Evolutionary conservation across 257 asterid genomes (phyloP).

Genomic region (Solanum infundibuliforme): DNA sequence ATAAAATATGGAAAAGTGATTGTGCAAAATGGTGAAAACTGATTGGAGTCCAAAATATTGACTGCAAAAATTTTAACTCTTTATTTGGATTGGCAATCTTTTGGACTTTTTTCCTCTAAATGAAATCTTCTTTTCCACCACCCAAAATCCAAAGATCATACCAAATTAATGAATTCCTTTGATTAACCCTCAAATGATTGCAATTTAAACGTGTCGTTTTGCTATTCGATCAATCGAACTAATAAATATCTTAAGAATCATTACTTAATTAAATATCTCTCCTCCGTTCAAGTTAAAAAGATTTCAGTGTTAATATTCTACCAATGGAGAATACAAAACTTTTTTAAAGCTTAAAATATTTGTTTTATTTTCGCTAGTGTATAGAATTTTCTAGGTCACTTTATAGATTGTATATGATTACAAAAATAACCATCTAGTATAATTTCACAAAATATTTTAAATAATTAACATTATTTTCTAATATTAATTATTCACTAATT

Average conservation of each 20-base stretch:
- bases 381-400: background rate
- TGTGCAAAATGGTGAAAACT: background rate
- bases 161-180: background rate
- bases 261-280: background rate
- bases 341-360: background rate
- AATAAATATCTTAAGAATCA: background rate
- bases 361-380: background rate
- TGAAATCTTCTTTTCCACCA: background rate
- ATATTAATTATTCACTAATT: too few species aligned
- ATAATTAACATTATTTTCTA: background rate
- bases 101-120: background rate
- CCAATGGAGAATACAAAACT: background rate
- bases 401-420: background rate
- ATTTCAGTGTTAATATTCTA: background rate
- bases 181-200: background rate
- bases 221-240: background rate
- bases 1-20: background rate
- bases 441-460: background rate
- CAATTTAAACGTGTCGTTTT: background rate
- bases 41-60: background rate
- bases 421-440: background rate
- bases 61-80: background rate
- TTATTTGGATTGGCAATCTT: background rate
- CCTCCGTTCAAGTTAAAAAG: background rate
- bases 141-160: background rate